Evolutionary conservation across 306 rosid species (phyloP), one percentile per base, ranked within the genome.

Genomic region (Medicago arabica): DNA sequence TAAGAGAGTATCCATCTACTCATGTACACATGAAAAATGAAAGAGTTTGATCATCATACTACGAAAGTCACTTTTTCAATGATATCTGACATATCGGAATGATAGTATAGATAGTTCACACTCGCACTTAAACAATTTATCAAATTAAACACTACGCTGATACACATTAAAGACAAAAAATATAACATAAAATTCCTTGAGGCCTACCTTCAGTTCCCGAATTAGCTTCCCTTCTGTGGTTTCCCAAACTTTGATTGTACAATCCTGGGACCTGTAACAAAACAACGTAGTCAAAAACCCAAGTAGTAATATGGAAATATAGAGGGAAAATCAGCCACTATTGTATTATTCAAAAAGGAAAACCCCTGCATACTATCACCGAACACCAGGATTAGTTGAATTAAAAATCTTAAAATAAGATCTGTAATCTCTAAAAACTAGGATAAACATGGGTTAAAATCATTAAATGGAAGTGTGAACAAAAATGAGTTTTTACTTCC

Each of bases 231-330:
- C 99, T 68, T 95, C 92, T 12, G 88, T 75, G 70, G 99, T 89
- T 85, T 95, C 99, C 97, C 97, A 95, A 63, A 90, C 92, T 75
- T 92, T 95, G 72, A 95, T 90, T 12, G 93, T 92, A 79, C 97
- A 90, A 85, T 92, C 99, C 81, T 90, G 93, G 23, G 99, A 92
- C 72, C 97, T 95, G 84, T 65, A 71, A 75, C 44, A 76, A 79
- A 78, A 49, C 39, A 77, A 71, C 39, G 60, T 28, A 31, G 74
- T 75, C 54, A 65, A 74, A 74, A 59, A 40, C 34, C 71, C 70
- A 72, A 41, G 63, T 18, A 66, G 77, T 15, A 14, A 15, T 53
- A 47, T 16, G 38, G 61, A 74, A 13, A 9, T 21, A 64, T 19
- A 69, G 39, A 38, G 13, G 9, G 61, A 43, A 23, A 57, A 25